Evolutionary conservation across 208 protist species (phyloP), one percentile per base, ranked within the genome.

Genomic region (Wallacemonas sp.): DNA sequence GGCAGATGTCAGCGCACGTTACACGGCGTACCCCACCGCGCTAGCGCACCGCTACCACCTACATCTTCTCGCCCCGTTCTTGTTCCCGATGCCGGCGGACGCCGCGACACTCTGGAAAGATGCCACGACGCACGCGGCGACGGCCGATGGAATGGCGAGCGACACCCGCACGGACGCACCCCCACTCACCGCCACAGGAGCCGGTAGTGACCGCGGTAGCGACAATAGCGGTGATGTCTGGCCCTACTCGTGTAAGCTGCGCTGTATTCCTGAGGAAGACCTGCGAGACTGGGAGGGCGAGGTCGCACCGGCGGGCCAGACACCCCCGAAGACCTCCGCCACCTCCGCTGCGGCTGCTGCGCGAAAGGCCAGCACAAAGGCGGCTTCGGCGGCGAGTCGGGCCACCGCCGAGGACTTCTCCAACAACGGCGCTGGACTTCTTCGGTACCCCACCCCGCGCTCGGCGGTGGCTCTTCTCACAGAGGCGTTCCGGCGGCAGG

Each of bases 21-120:
- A 76, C 63, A 88, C 86, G 13, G 86, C 86, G 9, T 93, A 93
- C 59, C 89, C 89, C 0, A 95, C 89, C 10, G 89, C 89, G 4
- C 73, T 92, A 0, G 75, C 81, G 24, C 89, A 95, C 46, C 83
- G 89, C 29, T 91, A 93, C 50, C 89, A 95, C 52, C 72, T 95
- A 2, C 60, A 89, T 50, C 66, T 58, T 27, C 69, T 95, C 13
- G 85, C 89, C 0, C 73, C 82, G 0, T 46, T 45, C 5, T 71
- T 89, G 34, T 93, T 95, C 33, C 89, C 89, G 4, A 42, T 83
- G 36, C 30, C 10, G 17, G 42, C 42, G 13, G 29, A 30, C 27
- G 46, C 41, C 3, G 39, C 39, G 22, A 30, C 32, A 15, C 34
- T 26, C 4, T 32, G 37, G 30, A 33, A 0, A 60, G 17, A 5